These are phyloP conservation scores for Takashimella koratensis DNA, from an alignment of 1,284 basidiomycete species.

Conservation along the genomic window DNA sequence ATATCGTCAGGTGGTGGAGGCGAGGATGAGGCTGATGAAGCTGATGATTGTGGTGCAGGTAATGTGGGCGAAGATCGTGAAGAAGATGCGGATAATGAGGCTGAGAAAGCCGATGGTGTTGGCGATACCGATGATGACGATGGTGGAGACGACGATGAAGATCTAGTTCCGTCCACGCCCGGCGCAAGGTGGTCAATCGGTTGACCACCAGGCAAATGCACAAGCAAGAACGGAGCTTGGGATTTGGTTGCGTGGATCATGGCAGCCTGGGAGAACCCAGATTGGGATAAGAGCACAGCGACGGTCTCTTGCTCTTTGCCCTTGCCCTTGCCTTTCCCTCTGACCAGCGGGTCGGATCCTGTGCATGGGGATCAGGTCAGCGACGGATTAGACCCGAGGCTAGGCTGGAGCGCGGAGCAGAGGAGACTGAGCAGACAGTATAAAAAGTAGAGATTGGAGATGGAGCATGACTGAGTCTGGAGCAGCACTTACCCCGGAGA, in stretches of 20 bases:
- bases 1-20: background rate
- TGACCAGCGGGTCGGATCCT: too few species aligned
- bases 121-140: background rate
- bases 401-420: too few species aligned
- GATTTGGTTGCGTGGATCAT: conserved; percentile 66
- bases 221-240: conserved; percentile 66
- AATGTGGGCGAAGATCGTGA: background rate
- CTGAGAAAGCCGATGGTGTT: background rate
- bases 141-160: background rate
- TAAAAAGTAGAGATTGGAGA: too few species aligned
- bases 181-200: conserved; percentile 2
- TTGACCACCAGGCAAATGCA: conserved; percentile 61
- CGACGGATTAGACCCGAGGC: too few species aligned
- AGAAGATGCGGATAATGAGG: background rate
- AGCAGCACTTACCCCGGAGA: conserved; percentile 5
- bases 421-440: too few species aligned
- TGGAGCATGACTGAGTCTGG: too few species aligned
- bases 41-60: background rate
- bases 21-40: background rate
- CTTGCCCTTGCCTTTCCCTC: background rate
- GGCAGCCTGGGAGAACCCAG: conserved; percentile 66
- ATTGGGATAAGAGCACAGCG: conserved; percentile 70
- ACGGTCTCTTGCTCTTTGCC: conserved; percentile 46
- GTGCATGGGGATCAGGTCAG: too few species aligned
- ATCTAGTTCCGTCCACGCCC: too few species aligned